These are phyloP conservation scores for Phyllosticta capitalensis DNA, from an alignment of 2,329 filamentous ascomycete species.

Conservation along the genomic window DNA sequence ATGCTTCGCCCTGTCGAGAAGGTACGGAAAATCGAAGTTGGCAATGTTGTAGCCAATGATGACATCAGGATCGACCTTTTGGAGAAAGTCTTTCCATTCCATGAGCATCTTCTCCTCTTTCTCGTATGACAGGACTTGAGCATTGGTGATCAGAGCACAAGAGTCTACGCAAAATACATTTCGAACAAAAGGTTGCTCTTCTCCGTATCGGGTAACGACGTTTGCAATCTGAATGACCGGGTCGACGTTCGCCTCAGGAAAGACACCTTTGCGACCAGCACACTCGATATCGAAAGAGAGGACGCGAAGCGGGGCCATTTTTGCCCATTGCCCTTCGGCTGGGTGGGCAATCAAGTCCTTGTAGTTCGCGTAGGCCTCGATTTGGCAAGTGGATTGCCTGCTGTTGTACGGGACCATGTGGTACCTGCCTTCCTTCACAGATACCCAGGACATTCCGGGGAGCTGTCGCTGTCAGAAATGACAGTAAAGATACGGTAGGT, in stretches of 20 bases:
- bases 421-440: constrained; percentile 67
- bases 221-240: constrained; percentile 98
- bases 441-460: constrained; percentile 95
- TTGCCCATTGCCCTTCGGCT: constrained; percentile 89
- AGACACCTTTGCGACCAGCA: constrained; percentile 92
- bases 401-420: constrained; percentile 55
- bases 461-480: constrained; percentile 43
- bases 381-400: constrained; percentile 87
- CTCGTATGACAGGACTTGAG: constrained; percentile 76
- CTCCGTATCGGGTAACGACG: constrained; percentile 87
- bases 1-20: constrained; percentile 78
- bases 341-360: constrained; percentile 76
- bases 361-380: constrained; percentile 81
- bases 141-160: constrained; percentile 89
- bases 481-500: background rate
- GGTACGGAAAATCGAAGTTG: constrained; percentile 97
- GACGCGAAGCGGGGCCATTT: constrained; percentile 89
- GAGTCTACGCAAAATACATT: constrained; percentile 95
- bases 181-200: constrained; percentile 87
- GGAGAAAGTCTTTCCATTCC: constrained; percentile 81
- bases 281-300: constrained; percentile 98
- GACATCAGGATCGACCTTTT: constrained; percentile 87
- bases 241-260: constrained; percentile 84
- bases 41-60: constrained; percentile 98
- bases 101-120: constrained; percentile 84